Percentiles rank a stretch among this genome's conserved stretches.
phyloP scores from a whole-genome alignment of 1,284 basidiomycete genomes.

The Fomes fomentarius region DNA sequence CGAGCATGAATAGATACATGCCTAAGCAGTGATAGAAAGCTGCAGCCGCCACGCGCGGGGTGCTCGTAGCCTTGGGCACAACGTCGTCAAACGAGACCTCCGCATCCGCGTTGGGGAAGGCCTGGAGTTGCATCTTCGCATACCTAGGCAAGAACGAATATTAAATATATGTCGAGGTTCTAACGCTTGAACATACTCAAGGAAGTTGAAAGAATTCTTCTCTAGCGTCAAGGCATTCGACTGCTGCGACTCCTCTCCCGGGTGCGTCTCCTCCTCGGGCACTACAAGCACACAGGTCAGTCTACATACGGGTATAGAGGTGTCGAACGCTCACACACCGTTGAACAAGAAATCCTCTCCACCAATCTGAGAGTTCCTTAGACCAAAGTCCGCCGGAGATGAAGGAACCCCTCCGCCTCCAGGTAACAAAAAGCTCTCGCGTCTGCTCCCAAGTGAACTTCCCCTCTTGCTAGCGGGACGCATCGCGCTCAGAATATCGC shows the following conservation, averaged over 20 bases:
- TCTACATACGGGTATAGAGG: constrained; percentile 2
- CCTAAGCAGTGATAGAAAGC: constrained; percentile 83
- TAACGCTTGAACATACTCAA: constrained; percentile 55
- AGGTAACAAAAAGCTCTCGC: constrained; percentile 49
- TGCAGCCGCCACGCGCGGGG: constrained; percentile 73
- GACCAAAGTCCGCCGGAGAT: constrained; percentile 51
- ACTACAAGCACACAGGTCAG: constrained; percentile 31
- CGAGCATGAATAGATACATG: constrained; percentile 35
- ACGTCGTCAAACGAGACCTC: constrained; percentile 65
- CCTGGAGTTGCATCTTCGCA: constrained; percentile 71
- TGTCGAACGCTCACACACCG: constrained; percentile 40
- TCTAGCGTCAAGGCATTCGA: constrained; percentile 65
- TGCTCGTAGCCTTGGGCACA: constrained; percentile 65
- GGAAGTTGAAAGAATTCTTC: constrained; percentile 74
- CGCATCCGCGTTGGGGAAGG: constrained; percentile 49
- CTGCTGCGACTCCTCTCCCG: constrained; percentile 53
- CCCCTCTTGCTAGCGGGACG: constrained; percentile 55
- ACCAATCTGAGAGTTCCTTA: constrained; percentile 41
- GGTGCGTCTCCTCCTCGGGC: constrained; percentile 38
- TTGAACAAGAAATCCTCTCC: constrained; percentile 70
- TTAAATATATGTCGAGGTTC: background rate
- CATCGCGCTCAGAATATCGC: constrained; percentile 52
- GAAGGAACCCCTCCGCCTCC: constrained; percentile 35
- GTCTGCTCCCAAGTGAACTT: constrained; percentile 48
- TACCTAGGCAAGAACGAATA: constrained; percentile 50